Conservation (phyloP, 768 basidiomycete species). For the Calvatia gigantea region DNA sequence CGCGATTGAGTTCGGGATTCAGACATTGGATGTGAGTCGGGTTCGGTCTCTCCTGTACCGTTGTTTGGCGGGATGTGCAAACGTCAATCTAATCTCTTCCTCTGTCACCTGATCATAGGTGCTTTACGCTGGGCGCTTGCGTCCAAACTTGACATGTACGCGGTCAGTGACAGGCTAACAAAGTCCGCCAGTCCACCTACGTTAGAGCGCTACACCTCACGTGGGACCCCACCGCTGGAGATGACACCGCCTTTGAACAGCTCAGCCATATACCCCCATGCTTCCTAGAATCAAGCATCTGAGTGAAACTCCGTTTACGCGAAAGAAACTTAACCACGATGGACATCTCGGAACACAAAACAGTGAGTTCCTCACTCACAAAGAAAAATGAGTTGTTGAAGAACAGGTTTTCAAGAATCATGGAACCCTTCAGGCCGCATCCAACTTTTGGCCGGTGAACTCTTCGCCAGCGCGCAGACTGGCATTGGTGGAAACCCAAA, state of each 20-base stretch:
- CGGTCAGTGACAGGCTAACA: too few relatives aligned
- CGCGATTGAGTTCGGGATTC: constrained; percentile 59
- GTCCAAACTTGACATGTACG: too few relatives aligned
- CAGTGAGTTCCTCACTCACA: neutral
- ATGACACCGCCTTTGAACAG: neutral
- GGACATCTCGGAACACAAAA: neutral
- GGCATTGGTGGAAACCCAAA: fast-evolving
- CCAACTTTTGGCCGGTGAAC: neutral
- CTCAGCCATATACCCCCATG: neutral
- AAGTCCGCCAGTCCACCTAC: too few relatives aligned
- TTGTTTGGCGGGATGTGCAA: too few relatives aligned
- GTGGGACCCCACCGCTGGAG: too few relatives aligned
- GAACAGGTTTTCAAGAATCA: neutral
- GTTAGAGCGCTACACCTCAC: too few relatives aligned
- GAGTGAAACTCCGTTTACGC: neutral
- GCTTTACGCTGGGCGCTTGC: too few relatives aligned
- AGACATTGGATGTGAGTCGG: too few relatives aligned
- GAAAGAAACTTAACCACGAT: neutral
- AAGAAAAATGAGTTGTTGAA: neutral
- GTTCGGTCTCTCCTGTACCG: too few relatives aligned
- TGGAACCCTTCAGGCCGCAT: too few relatives aligned
- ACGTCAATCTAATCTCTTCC: too few relatives aligned
- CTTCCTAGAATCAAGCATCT: neutral
- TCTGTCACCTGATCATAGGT: too few relatives aligned
- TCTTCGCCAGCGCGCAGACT: neutral